phyloP scores from a whole-genome alignment of 331 rosid genomes.

The Telfairia occidentalis region DNA sequence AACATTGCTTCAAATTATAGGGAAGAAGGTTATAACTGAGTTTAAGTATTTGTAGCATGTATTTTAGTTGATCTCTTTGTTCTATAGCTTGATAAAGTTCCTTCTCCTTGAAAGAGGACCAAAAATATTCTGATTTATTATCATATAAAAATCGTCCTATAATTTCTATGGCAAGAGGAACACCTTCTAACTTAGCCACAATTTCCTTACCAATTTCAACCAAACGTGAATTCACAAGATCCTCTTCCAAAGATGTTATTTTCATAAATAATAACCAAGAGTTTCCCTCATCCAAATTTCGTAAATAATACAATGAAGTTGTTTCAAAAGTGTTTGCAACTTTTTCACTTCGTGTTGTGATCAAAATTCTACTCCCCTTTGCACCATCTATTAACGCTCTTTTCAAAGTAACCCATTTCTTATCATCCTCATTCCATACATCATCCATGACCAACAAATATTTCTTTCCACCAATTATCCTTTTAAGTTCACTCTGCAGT shows the following conservation, averaged over 20 bases:
- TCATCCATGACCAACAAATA: no score
- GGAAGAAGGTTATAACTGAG: constrained; percentile 22
- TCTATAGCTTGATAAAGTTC: constrained; percentile 1
- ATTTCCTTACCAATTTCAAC: neutral
- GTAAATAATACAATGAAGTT: neutral
- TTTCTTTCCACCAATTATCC: no score
- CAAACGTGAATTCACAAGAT: neutral
- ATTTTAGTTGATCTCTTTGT: neutral
- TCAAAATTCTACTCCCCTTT: no score
- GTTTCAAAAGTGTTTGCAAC: neutral
- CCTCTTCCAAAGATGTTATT: neutral
- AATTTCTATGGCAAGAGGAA: constrained; percentile 13
- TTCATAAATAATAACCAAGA: neutral
- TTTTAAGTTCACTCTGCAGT: neutral
- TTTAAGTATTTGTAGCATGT: neutral
- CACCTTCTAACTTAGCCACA: constrained; percentile 9
- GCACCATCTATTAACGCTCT: no score
- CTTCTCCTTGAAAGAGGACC: constrained; percentile 12
- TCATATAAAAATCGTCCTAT: constrained; percentile 5
- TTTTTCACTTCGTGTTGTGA: neutral
- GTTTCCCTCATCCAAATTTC: neutral
- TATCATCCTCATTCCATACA: no score
- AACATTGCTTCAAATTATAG: constrained; percentile 4
- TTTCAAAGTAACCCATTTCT: no score
- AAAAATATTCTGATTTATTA: neutral